phyloP scores from a whole-genome alignment of 2,329 filamentous ascomycete species.

The Zasmidium cellare region DNA sequence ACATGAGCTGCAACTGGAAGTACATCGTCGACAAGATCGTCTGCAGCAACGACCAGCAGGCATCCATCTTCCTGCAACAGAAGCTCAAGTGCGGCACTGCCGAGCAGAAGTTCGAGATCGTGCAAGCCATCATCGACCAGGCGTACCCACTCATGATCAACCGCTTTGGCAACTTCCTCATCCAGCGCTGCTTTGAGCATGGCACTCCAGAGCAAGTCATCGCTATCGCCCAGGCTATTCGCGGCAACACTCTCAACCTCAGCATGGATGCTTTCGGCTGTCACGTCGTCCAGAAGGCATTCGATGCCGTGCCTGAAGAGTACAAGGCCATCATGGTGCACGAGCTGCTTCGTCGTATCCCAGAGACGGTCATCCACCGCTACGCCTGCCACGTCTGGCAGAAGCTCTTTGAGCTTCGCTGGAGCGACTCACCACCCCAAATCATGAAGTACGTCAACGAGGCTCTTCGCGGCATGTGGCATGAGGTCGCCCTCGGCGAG shows the following conservation, averaged over 20 bases:
- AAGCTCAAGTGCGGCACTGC: constrained; percentile 95
- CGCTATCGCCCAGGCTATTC: constrained; percentile 90
- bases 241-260: constrained; percentile 87
- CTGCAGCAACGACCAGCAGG: constrained; percentile 98
- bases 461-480: constrained; percentile 94
- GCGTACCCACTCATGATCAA: constrained; percentile 97
- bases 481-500: constrained; percentile 94
- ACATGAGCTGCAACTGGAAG: constrained; percentile 98
- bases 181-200: constrained; percentile 98
- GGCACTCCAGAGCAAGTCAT: constrained; percentile 92
- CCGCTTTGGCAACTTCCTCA: constrained; percentile 96
- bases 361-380: constrained; percentile 95
- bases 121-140: constrained; percentile 92
- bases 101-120: constrained; percentile 96
- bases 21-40: constrained; percentile 99
- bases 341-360: constrained; percentile 89
- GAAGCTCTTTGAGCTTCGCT: constrained; percentile 96
- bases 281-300: constrained; percentile 97
- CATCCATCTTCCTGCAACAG: constrained; percentile 97
- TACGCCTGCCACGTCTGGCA: constrained; percentile 99
- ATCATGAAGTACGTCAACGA: constrained; percentile 99
- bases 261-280: constrained; percentile 99
- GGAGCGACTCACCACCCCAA: constrained; percentile 90
- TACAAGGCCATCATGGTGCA: constrained; percentile 99
- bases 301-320: constrained; percentile 94